These are phyloP conservation scores for Cladobotryum mycophilum DNA, from an alignment of 2,329 filamentous ascomycete genomes.

Conservation along the genomic window DNA sequence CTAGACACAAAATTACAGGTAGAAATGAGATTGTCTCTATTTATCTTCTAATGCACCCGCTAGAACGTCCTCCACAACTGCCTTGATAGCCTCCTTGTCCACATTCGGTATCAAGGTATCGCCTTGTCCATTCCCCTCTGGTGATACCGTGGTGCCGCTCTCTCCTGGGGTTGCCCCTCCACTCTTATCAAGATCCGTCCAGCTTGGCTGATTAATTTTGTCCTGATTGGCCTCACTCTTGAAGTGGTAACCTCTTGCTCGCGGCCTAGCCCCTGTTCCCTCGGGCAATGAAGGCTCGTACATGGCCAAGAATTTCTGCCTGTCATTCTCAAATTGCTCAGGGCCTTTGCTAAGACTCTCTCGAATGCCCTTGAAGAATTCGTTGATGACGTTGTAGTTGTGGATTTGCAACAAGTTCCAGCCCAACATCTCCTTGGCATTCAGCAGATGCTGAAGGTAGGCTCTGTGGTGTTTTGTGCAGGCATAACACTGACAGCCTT, in stretches of 20 bases:
- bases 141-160: background rate
- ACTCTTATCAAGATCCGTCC: slow-evolving; percentile 44
- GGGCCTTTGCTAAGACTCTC: slow-evolving; percentile 51
- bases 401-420: slow-evolving; percentile 92
- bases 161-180: background rate
- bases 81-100: slow-evolving; percentile 2
- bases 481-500: slow-evolving; percentile 71
- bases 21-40: background rate
- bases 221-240: slow-evolving; percentile 61
- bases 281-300: slow-evolving; percentile 70
- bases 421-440: slow-evolving; percentile 91
- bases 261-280: slow-evolving; percentile 70
- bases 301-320: slow-evolving; percentile 34
- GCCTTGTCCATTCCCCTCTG: background rate
- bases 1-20: too few relatives aligned
- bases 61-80: background rate
- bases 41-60: background rate
- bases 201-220: slow-evolving; percentile 63
- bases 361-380: slow-evolving; percentile 70
- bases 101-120: background rate
- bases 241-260: slow-evolving; percentile 76
- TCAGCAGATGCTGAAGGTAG: slow-evolving; percentile 79
- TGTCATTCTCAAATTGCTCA: slow-evolving; percentile 51
- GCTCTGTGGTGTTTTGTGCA: slow-evolving; percentile 80
- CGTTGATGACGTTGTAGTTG: slow-evolving; percentile 67